Conservation (phyloP, 371 early-diverging fungal genomes). For the Coemansia linderi region DNA sequence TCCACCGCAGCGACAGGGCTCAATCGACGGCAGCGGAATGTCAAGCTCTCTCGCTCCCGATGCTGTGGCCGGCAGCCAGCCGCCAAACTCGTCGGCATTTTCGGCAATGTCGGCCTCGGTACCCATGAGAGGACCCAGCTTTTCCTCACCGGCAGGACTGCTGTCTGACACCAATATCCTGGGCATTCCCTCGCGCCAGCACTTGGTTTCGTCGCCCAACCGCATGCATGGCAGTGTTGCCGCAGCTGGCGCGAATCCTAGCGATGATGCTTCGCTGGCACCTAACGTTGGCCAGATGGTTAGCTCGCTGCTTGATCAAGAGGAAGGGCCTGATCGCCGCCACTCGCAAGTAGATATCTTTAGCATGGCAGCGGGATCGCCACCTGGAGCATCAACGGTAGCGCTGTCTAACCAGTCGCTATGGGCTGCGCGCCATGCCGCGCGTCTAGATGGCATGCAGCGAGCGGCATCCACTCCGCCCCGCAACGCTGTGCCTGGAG, state of each 20-base stretch:
- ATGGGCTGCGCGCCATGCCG: conserved; percentile 49
- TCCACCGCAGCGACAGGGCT: conserved; percentile 10
- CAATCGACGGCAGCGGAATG: conserved; percentile 4
- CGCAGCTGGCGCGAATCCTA: background rate
- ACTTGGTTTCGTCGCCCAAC: conserved; percentile 31
- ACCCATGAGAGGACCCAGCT: conserved; percentile 17
- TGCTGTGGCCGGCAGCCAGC: conserved; percentile 3
- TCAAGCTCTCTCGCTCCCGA: conserved; percentile 13
- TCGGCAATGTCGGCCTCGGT: conserved; percentile 37
- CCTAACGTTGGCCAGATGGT: conserved; percentile 44
- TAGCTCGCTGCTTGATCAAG: conserved; percentile 49
- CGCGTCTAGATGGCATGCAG: conserved; percentile 47
- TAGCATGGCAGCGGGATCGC: conserved; percentile 37
- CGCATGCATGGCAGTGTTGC: conserved; percentile 42
- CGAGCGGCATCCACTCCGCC: conserved; percentile 52
- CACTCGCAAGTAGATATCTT: conserved; percentile 45
- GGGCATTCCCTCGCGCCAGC: conserved; percentile 27
- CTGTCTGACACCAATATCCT: conserved; percentile 31
- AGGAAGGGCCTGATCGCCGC: conserved; percentile 39
- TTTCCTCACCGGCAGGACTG: conserved; percentile 20
- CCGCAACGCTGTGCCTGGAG: conserved; percentile 23
- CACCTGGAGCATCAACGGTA: conserved; percentile 9
- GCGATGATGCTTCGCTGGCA: conserved; percentile 13
- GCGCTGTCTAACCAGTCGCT: conserved; percentile 33
- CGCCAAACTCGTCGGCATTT: conserved; percentile 38